Conservation (phyloP, 2,329 filamentous ascomycete species). For the Aaosphaeria pasadenensis region DNA sequence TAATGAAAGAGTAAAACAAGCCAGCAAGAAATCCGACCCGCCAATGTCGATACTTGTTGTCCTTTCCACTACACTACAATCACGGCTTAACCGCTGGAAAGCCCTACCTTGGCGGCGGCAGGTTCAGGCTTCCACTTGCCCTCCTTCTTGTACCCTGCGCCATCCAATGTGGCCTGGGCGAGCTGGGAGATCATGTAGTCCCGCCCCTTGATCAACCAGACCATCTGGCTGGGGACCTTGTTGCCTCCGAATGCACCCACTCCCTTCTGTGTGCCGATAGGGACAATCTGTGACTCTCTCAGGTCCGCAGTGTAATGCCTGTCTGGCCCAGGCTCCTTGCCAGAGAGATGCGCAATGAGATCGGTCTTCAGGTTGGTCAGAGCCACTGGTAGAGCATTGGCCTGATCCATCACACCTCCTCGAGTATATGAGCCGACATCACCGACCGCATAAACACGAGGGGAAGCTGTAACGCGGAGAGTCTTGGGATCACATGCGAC, state of each 20-base stretch:
- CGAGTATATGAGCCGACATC: conserved; percentile 47
- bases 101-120: conserved; percentile 16
- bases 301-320: conserved; percentile 28
- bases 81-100: conserved; percentile 3
- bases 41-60: too few relatives aligned
- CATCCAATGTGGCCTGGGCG: conserved; percentile 23
- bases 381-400: conserved; percentile 40
- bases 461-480: conserved; percentile 45
- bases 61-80: neutral
- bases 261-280: conserved; percentile 36
- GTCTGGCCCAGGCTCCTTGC: conserved; percentile 24
- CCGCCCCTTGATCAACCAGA: conserved; percentile 43
- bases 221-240: conserved; percentile 39
- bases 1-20: too few relatives aligned
- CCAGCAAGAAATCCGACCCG: too few relatives aligned
- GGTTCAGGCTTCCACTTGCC: conserved; percentile 29
- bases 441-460: conserved; percentile 48
- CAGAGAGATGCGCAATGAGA: conserved; percentile 33
- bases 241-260: conserved; percentile 37
- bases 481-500: conserved; percentile 49
- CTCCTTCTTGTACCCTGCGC: conserved; percentile 34
- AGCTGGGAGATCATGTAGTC: conserved; percentile 37
- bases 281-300: conserved; percentile 34
- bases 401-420: conserved; percentile 45
- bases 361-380: conserved; percentile 49